These are phyloP conservation scores for Mentha longifolia DNA, from an alignment of 257 asterid species.

Conservation along the genomic window DNA sequence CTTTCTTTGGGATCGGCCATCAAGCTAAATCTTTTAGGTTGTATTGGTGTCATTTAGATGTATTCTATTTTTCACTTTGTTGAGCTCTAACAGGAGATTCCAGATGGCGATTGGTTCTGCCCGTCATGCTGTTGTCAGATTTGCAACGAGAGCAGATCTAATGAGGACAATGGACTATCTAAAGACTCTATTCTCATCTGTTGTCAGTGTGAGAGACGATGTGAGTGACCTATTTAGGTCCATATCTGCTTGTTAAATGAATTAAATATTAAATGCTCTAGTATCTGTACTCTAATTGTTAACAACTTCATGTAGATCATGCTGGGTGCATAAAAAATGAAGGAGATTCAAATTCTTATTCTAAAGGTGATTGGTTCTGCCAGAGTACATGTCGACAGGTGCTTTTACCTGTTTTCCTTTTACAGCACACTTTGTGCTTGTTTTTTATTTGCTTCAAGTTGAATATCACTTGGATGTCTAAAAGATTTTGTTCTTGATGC, in stretches of 20 bases:
- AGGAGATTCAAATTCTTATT: constrained; percentile 37
- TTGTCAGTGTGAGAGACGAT: constrained; percentile 74
- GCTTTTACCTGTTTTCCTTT: constrained; percentile 25
- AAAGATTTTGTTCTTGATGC: constrained; percentile 11
- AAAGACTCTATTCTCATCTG: constrained; percentile 48
- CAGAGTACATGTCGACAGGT: constrained; percentile 73
- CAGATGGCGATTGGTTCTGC: constrained; percentile 98
- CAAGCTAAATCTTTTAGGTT: not conserved
- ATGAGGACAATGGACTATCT: constrained; percentile 32
- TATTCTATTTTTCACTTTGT: constrained; percentile 28
- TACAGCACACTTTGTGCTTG: not conserved
- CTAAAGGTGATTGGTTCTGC: constrained; percentile 72
- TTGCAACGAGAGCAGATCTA: constrained; percentile 54
- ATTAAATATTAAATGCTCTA: constrained; percentile 1
- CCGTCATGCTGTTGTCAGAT: constrained; percentile 87
- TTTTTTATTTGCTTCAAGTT: constrained; percentile 19
- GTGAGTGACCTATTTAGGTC: constrained; percentile 51
- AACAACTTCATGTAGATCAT: constrained; percentile 60
- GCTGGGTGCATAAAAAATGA: constrained; percentile 57
- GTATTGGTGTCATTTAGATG: constrained; percentile 7
- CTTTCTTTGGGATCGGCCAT: constrained; percentile 1
- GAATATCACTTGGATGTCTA: constrained; percentile 16
- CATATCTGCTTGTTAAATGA: constrained; percentile 25
- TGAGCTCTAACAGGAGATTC: constrained; percentile 62
- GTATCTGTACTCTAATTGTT: constrained; percentile 30